Percentiles rank a stretch among this genome's conserved stretches.
Evolutionary conservation across 441 rosid species (phyloP).

Genomic region (Metrosideros polymorpha): DNA sequence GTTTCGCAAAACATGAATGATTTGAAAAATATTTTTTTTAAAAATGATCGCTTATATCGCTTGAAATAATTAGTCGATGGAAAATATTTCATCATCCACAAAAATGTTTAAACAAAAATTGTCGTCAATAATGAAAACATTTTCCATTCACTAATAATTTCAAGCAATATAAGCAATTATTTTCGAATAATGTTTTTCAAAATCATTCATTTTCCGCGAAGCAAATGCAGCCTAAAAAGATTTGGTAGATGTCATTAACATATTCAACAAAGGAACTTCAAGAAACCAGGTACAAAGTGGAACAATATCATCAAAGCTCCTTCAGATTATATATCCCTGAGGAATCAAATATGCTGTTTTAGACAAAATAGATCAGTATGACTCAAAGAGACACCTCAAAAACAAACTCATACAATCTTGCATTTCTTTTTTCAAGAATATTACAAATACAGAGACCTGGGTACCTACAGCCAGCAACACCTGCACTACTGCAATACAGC

Average conservation of each 20-base stretch:
- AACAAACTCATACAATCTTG: background rate
- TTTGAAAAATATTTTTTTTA: no score
- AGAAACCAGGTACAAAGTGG: background rate
- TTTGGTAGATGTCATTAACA: background rate
- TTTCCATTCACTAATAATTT: no score
- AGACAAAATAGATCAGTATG: background rate
- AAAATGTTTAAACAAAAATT: no score
- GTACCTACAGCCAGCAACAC: background rate
- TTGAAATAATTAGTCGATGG: no score
- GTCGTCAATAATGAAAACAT: no score
- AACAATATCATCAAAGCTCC: background rate
- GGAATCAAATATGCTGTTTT: background rate
- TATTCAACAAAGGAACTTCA: background rate
- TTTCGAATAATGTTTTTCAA: no score
- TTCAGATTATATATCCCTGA: background rate
- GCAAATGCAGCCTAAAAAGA: no score
- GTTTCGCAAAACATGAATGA: no score
- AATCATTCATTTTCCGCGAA: no score
- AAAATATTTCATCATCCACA: no score
- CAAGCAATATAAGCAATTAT: no score
- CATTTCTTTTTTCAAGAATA: background rate
- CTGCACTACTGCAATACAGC: background rate
- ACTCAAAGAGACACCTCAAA: background rate
- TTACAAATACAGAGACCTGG: background rate
- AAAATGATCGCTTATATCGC: no score